Base-by-base conservation (phyloP, 768 basidiomycete species). In the Lentinula sp. region DNA sequence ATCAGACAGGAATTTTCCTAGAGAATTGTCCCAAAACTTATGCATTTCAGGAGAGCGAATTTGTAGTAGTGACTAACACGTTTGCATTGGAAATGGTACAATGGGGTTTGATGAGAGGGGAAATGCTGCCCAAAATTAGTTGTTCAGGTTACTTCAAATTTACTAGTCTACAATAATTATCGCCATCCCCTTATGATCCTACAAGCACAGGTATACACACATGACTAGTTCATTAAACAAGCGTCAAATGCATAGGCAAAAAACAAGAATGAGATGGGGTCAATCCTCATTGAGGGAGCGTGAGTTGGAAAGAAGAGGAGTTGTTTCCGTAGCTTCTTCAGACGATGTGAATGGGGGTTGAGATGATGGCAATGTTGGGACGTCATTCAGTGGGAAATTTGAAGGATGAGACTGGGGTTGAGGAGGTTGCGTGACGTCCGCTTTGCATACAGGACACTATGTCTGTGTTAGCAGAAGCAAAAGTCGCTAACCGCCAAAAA, bases 371-470 rank as follows among this genome's bases (percentile, higher is more conserved):
- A 15, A 2, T 4, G 37, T 37, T 7, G 57, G 4, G 21, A 37
- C 37, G n/a, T 35, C 31, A 16, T 31, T 21, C 16, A 10, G 7
- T 3, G 35, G 31, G 10, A 16, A 9, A 39, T 34, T 23, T 18
- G 32, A 15, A 43, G n/a, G 35, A 39, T 15, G 42, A 28, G 51
- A 21, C 28, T 48, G 48, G 4, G 45, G 7, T 42, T 66, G 61
- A 10, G 85, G 53, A 28, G 40, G 83, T 62, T 84, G 83, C 1
- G 94, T 96, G 52, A 97, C 93, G 69, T 97, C 94, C 53, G 91
- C 87, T 71, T 95, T 93, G 76, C 94, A 97, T 2, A 95, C 80
- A 5, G 94, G 94, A 67, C 94, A 97, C 93, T 96, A 32, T 15
- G 11, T 11, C n/a, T 16, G 6, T 62, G 18, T 62, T 55, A 63